Evolutionary conservation across 2,329 filamentous ascomycete species (phyloP).

Genomic region (Tympanopsis confertula): DNA sequence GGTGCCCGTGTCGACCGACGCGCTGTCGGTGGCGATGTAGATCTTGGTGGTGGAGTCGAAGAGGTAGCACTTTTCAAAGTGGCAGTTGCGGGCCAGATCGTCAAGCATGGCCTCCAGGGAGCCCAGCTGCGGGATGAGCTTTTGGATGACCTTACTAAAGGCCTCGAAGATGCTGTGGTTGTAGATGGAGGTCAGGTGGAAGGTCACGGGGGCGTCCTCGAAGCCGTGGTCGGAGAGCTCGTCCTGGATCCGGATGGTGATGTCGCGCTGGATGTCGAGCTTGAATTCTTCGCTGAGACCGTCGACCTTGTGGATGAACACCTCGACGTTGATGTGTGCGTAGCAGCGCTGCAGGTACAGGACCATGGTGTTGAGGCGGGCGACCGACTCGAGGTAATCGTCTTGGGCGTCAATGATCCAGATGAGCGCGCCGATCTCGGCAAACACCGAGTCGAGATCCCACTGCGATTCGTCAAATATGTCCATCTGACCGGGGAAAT

Average conservation of each 20-base stretch:
- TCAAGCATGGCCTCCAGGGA: conserved; percentile 90
- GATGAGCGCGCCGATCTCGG: conserved; percentile 84
- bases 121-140: conserved; percentile 83
- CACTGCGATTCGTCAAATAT: conserved; percentile 77
- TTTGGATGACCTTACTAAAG: conserved; percentile 96
- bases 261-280: conserved; percentile 89
- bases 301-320: conserved; percentile 98
- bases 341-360: conserved; percentile 79
- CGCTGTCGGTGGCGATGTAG: conserved; percentile 91
- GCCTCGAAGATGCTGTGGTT: conserved; percentile 98
- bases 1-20: conserved; percentile 83
- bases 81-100: conserved; percentile 82
- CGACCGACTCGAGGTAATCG: conserved; percentile 90
- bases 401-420: conserved; percentile 99
- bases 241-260: conserved; percentile 90
- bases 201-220: conserved; percentile 85
- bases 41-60: conserved; percentile 98
- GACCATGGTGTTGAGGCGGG: conserved; percentile 77
- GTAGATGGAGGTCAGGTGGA: conserved; percentile 95
- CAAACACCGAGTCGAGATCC: conserved; percentile 87
- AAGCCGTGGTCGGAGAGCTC: conserved; percentile 88
- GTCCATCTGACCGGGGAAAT: conserved; percentile 90
- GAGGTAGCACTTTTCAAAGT: conserved; percentile 94
- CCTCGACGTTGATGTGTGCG: conserved; percentile 89
- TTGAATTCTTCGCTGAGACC: conserved; percentile 98